A percentile compares a stretch with the other conserved stretches of the same genome.
phyloP scores from a whole-genome alignment of 768 basidiomycete species.

The Suillus fuscotomentosus region DNA sequence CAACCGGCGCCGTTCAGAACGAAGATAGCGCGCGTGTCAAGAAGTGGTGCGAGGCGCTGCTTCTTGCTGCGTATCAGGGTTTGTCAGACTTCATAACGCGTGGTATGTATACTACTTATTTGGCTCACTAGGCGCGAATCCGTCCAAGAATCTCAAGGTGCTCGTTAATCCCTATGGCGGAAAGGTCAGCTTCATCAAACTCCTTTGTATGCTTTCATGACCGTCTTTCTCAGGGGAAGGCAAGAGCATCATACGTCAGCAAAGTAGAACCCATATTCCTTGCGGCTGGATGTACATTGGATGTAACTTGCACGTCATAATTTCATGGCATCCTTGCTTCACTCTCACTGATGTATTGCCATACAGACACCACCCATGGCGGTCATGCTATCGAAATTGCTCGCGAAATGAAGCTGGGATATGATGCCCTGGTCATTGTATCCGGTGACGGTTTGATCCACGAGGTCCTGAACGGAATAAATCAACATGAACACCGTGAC shows the following conservation, averaged over 20 bases:
- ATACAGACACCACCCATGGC: constrained; percentile 57
- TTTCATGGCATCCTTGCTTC: neutral
- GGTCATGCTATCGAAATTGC: constrained; percentile 70
- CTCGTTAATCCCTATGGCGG: constrained; percentile 82
- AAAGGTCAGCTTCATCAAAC: constrained; percentile 45
- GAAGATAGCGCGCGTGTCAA: constrained; percentile 33
- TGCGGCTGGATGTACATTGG: constrained; percentile 60
- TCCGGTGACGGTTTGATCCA: constrained; percentile 86
- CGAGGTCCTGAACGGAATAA: constrained; percentile 83
- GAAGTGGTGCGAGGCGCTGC: constrained; percentile 55
- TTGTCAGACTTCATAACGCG: neutral
- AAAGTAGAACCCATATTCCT: constrained; percentile 71
- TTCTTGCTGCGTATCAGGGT: constrained; percentile 65
- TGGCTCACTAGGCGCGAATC: constrained; percentile 45
- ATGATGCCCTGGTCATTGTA: constrained; percentile 70
- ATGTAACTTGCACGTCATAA: constrained; percentile 50
- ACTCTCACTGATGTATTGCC: neutral
- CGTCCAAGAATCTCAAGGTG: constrained; percentile 56
- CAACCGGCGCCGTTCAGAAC: constrained; percentile 39
- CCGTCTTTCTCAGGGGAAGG: constrained; percentile 53
- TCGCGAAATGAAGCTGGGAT: constrained; percentile 52
- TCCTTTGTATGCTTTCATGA: constrained; percentile 3
- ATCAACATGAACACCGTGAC: constrained; percentile 56
- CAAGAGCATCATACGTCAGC: constrained; percentile 47
- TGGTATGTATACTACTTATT: constrained; percentile 7